These are phyloP conservation scores for Omphalea diandra DNA, from an alignment of 441 rosid genomes.

Conservation along the genomic window DNA sequence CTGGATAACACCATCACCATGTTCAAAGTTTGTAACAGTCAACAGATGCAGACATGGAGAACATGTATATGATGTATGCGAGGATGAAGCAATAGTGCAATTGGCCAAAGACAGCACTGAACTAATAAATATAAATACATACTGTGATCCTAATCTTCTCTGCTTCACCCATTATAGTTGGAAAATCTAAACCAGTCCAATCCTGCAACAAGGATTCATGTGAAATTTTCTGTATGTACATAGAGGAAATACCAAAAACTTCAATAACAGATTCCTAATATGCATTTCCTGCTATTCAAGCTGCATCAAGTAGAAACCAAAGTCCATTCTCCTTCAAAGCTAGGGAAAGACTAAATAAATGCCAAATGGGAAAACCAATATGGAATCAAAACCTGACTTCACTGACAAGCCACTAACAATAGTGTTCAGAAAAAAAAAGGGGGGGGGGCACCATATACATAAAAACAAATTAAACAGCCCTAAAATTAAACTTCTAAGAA, in stretches of 20 bases:
- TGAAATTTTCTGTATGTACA: neutral
- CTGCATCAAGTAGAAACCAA: constrained; percentile 1
- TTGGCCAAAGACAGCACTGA: constrained; percentile 13
- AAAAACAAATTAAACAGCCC: neutral
- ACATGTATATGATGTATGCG: neutral
- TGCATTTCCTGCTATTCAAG: constrained; percentile 3
- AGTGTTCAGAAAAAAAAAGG: neutral
- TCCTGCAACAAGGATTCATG: constrained; percentile 52
- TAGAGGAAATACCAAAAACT: neutral
- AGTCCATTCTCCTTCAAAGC: neutral
- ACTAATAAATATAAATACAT: constrained; percentile 34
- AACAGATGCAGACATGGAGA: neutral
- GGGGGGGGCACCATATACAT: neutral
- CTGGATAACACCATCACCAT: constrained; percentile 45
- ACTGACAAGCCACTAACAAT: neutral
- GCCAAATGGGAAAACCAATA: neutral
- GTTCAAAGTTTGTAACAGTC: constrained; percentile 13
- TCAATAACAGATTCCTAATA: neutral
- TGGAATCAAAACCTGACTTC: constrained; percentile 1
- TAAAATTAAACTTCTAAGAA: neutral
- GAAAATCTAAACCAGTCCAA: constrained; percentile 95
- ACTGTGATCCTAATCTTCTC: constrained; percentile 86
- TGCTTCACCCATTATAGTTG: constrained; percentile 92
- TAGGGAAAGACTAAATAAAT: neutral
- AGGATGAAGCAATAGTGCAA: neutral